Percentiles rank a stretch among this genome's conserved stretches.
Conservation (phyloP, 331 rosid genomes). For the Rosa hybrid region DNA sequence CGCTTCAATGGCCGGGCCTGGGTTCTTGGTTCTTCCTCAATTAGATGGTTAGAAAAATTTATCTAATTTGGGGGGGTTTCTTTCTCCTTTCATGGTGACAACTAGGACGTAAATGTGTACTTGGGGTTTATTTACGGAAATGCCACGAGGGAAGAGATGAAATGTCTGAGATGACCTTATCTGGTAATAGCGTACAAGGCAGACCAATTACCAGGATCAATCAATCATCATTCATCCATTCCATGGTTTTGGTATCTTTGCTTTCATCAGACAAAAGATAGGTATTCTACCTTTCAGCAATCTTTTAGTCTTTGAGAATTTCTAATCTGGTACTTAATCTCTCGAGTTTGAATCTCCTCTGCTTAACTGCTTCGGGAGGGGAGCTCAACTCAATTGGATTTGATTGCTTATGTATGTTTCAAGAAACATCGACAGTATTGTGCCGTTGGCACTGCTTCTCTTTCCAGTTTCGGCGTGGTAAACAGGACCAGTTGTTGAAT, state of each 20-base stretch:
- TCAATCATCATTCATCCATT: background rate
- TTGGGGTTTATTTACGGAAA: background rate
- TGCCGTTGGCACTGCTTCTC: background rate
- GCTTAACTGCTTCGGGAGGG: no score
- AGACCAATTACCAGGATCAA: background rate
- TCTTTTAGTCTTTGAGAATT: no score
- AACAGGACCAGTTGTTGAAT: background rate
- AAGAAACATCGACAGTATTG: no score
- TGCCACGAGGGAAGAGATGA: conserved; percentile 1
- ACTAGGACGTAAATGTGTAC: background rate
- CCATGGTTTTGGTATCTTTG: background rate
- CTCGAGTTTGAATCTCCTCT: no score
- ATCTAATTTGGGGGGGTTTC: no score
- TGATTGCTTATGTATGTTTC: background rate
- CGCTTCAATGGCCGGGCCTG: conserved; percentile 5
- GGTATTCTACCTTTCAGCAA: no score
- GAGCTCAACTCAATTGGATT: no score
- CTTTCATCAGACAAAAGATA: background rate
- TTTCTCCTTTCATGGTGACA: background rate
- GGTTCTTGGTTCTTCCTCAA: background rate
- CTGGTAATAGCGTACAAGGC: background rate
- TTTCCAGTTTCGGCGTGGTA: no score
- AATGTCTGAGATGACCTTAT: conserved; percentile 12
- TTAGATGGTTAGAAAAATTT: no score
- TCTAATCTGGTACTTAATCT: no score